Percentiles rank a stretch among this genome's conserved stretches.
phyloP scores from a whole-genome alignment of 768 basidiomycete genomes.

The Paxillus ammoniavirescens region DNA sequence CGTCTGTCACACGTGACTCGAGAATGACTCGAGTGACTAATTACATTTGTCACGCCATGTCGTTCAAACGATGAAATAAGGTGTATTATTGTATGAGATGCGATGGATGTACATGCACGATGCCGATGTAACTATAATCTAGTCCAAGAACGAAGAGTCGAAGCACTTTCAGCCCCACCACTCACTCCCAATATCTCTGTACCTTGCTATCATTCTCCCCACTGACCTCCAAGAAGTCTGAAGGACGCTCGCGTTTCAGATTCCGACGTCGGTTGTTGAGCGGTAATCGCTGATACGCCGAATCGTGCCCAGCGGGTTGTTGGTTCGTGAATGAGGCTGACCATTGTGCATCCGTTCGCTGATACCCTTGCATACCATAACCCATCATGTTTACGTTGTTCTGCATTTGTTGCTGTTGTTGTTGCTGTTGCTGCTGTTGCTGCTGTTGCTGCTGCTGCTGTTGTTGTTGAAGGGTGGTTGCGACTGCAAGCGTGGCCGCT shows the following conservation, averaged over 20 bases:
- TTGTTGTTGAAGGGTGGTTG: constrained; percentile 51
- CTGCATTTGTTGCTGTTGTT: constrained; percentile 40
- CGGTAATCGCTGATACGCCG: constrained; percentile 84
- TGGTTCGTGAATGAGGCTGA: constrained; percentile 58
- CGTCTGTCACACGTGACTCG: constrained; percentile 6
- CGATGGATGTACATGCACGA: constrained; percentile 13
- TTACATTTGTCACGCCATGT: constrained; percentile 14
- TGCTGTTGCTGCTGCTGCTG: constrained; percentile 36
- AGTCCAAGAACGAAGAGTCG: not conserved
- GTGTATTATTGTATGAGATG: constrained; percentile 9
- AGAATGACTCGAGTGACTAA: not conserved
- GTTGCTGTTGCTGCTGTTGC: constrained; percentile 26
- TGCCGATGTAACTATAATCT: constrained; percentile 6
- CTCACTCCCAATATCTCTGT: constrained; percentile 75
- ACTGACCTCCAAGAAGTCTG: constrained; percentile 78
- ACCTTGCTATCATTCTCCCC: constrained; percentile 63
- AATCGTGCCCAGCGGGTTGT: constrained; percentile 68
- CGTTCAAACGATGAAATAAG: not conserved
- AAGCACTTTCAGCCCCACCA: not conserved
- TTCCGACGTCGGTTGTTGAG: constrained; percentile 78
- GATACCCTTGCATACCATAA: constrained; percentile 44
- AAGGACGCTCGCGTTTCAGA: constrained; percentile 78
- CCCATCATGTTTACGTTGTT: constrained; percentile 31
- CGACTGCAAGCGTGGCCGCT: constrained; percentile 60
- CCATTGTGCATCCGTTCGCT: constrained; percentile 37